phyloP scores from a whole-genome alignment of 257 asterid genomes.

The Cordia subcordata region DNA sequence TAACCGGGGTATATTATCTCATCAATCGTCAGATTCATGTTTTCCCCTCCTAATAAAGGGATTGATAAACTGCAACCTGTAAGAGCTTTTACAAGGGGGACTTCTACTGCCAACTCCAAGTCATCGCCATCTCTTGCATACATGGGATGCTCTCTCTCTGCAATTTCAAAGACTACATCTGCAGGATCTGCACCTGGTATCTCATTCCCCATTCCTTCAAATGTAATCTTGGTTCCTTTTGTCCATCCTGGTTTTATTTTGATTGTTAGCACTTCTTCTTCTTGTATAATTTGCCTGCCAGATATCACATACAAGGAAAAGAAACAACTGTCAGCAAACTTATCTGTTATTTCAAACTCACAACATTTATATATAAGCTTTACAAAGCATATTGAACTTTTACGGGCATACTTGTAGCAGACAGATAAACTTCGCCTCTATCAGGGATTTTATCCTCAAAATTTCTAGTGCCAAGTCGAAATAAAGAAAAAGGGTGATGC shows the following conservation, averaged over 20 bases:
- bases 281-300: conserved; percentile 42
- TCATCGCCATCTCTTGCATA: conserved; percentile 59
- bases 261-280: conserved; percentile 54
- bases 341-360: background rate
- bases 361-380: too few species aligned
- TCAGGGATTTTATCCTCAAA: too few species aligned
- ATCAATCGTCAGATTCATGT: conserved; percentile 35
- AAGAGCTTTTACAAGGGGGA: conserved; percentile 59
- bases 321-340: background rate
- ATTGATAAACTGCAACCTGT: conserved; percentile 47
- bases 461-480: too few species aligned
- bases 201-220: conserved; percentile 65
- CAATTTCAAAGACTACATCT: conserved; percentile 47
- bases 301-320: background rate
- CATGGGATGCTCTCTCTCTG: conserved; percentile 44
- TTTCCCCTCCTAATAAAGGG: conserved; percentile 52
- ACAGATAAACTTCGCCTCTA: too few species aligned
- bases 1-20: conserved; percentile 61
- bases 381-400: too few species aligned
- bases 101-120: conserved; percentile 40
- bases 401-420: background rate
- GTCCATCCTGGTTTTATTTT: conserved; percentile 77
- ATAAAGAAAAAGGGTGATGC: too few species aligned
- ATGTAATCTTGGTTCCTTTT: conserved; percentile 60
- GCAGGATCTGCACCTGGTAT: conserved; percentile 36